phyloP scores from a whole-genome alignment of 2,329 filamentous ascomycete genomes.

The Diaporthe australafricana region DNA sequence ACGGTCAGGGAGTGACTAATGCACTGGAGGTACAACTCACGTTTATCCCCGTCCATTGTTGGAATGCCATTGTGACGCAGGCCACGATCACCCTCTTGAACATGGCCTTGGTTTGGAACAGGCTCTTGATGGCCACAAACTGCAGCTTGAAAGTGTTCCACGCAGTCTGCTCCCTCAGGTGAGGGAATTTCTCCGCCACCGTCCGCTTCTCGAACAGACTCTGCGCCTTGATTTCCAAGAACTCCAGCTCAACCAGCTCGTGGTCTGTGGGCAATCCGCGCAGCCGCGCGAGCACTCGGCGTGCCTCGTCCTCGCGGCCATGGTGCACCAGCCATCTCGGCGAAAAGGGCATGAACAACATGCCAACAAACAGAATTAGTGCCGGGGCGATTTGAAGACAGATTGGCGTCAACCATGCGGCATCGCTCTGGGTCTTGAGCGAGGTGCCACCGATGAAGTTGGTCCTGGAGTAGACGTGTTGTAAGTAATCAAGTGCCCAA shows the following conservation, averaged over 20 bases:
- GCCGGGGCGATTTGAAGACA: slow-evolving; percentile 78
- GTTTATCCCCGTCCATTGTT: slow-evolving; percentile 50
- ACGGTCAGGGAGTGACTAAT: slow-evolving; percentile 30
- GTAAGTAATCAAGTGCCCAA: too few species aligned
- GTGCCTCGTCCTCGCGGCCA: slow-evolving; percentile 75
- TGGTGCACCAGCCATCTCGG: slow-evolving; percentile 82
- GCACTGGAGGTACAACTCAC: slow-evolving; percentile 47
- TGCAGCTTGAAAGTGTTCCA: slow-evolving; percentile 77
- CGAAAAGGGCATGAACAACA: slow-evolving; percentile 84
- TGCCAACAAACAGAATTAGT: slow-evolving; percentile 73
- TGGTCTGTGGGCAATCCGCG: slow-evolving; percentile 71
- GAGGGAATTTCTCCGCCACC: slow-evolving; percentile 75
- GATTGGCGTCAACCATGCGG: slow-evolving; percentile 80
- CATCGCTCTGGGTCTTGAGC: slow-evolving; percentile 66
- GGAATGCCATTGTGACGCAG: slow-evolving; percentile 72
- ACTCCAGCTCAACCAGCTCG: slow-evolving; percentile 79
- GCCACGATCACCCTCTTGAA: slow-evolving; percentile 74
- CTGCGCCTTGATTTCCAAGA: slow-evolving; percentile 85
- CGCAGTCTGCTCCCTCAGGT: slow-evolving; percentile 68
- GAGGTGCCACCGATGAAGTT: slow-evolving; percentile 72
- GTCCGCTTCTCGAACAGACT: slow-evolving; percentile 81
- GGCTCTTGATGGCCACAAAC: slow-evolving; percentile 73
- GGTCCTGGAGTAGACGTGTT: slow-evolving; percentile 47
- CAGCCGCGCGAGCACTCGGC: slow-evolving; percentile 70
- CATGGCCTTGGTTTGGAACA: slow-evolving; percentile 75